Conservation (phyloP, 768 basidiomycete genomes). For the Lactarius indigo region DNA sequence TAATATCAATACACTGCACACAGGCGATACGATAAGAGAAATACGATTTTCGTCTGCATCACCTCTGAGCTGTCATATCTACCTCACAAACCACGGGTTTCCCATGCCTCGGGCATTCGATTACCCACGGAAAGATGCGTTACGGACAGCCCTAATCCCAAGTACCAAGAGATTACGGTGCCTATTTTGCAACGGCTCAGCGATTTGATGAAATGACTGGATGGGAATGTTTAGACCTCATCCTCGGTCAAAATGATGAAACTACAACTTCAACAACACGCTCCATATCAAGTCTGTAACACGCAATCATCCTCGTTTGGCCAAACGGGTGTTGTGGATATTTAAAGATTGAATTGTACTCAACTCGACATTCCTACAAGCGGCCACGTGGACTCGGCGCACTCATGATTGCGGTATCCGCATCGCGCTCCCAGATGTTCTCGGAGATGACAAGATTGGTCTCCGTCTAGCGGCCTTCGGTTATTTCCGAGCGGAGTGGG, state of each 20-base stretch:
- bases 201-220: not conserved
- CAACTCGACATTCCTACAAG: not conserved
- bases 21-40: not conserved
- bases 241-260: not conserved
- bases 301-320: not conserved
- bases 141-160: constrained; percentile 5
- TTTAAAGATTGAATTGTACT: not conserved
- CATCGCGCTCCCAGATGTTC: not conserved
- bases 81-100: not conserved
- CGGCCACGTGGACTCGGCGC: not conserved
- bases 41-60: not conserved
- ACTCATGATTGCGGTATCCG: not conserved
- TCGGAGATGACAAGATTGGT: not conserved
- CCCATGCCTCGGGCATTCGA: constrained; percentile 4
- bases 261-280: constrained; percentile 2
- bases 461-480: not conserved
- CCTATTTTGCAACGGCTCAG: not conserved
- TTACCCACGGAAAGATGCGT: constrained; percentile 2
- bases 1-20: not conserved
- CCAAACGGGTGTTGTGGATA: not conserved
- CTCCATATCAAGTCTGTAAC: constrained; percentile 1
- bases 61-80: not conserved
- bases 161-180: not conserved
- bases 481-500: not conserved
- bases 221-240: not conserved